A percentile compares a stretch with the other conserved stretches of the same genome.
These are phyloP conservation scores for Orbilia blumenaviensis DNA, from an alignment of 2,329 filamentous ascomycete genomes.

Conservation along the genomic window DNA sequence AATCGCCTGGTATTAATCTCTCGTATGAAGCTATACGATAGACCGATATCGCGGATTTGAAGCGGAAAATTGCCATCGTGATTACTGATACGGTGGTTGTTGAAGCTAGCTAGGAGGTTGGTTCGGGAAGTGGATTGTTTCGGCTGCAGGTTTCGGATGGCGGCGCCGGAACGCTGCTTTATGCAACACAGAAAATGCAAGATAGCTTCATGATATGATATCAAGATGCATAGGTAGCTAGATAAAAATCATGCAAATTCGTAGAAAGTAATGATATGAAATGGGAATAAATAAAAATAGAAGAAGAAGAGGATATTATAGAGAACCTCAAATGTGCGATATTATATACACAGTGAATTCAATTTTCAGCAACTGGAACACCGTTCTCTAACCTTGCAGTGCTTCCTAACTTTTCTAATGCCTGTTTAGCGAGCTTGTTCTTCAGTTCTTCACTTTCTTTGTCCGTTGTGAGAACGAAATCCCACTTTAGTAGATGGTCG, in stretches of 20 bases:
- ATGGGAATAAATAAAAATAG: not conserved
- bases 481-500: constrained; percentile 72
- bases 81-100: constrained; percentile 14
- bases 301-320: not conserved
- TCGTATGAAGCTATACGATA: not conserved
- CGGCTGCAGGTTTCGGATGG: constrained; percentile 49
- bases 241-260: no score
- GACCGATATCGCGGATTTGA: constrained; percentile 3
- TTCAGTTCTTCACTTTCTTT: constrained; percentile 74
- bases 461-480: constrained; percentile 80
- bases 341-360: not conserved
- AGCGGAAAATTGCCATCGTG: constrained; percentile 31
- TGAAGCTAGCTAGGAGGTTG: not conserved
- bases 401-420: constrained; percentile 72
- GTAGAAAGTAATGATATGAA: no score
- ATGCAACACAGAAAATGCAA: constrained; percentile 22
- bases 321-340: not conserved
- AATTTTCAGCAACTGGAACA: constrained; percentile 74
- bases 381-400: constrained; percentile 79
- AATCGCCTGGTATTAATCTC: constrained; percentile 4
- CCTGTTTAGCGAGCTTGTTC: constrained; percentile 73
- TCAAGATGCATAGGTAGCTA: not conserved
- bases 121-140: constrained; percentile 47
- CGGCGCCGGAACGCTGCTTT: constrained; percentile 23
- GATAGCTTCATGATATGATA: not conserved